Conservation (phyloP, 192 early-diverging fungal species). For the Allomyces arbusculus region DNA sequence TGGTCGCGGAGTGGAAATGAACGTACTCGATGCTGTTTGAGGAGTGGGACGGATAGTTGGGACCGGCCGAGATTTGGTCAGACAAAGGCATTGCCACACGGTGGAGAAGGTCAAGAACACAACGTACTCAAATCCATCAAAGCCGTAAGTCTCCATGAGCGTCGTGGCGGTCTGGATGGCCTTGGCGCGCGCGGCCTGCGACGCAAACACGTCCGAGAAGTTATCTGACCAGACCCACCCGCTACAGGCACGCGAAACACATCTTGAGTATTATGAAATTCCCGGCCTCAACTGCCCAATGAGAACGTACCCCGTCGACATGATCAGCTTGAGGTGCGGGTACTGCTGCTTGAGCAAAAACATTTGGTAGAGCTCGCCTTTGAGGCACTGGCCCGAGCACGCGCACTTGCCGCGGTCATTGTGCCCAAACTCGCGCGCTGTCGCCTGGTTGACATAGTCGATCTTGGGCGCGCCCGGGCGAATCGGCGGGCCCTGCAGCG, state of each 20-base stretch:
- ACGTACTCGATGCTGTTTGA: too few species aligned
- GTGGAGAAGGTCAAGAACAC: background rate
- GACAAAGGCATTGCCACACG: too few species aligned
- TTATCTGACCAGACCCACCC: slow-evolving; percentile 3
- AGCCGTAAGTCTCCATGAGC: background rate
- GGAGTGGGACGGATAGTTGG: too few species aligned
- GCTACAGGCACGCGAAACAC: background rate
- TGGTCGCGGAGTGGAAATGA: too few species aligned
- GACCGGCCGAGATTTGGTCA: too few species aligned
- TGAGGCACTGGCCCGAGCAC: background rate
- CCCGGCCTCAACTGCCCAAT: background rate
- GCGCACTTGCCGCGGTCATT: background rate
- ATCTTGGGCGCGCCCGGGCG: background rate
- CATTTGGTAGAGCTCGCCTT: background rate
- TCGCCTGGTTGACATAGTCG: background rate
- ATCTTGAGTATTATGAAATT: too few species aligned
- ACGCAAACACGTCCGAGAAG: slow-evolving; percentile 1
- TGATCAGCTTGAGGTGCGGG: slow-evolving; percentile 1
- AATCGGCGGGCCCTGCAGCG: background rate
- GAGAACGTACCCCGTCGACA: background rate
- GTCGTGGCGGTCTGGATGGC: background rate
- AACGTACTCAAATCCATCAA: background rate
- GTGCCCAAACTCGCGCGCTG: background rate
- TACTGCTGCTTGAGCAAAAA: slow-evolving; percentile 4
- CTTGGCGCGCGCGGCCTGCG: background rate